These are phyloP conservation scores for Colletotrichum simmondsii DNA, from an alignment of 2,329 filamentous ascomycete species.

Conservation along the genomic window DNA sequence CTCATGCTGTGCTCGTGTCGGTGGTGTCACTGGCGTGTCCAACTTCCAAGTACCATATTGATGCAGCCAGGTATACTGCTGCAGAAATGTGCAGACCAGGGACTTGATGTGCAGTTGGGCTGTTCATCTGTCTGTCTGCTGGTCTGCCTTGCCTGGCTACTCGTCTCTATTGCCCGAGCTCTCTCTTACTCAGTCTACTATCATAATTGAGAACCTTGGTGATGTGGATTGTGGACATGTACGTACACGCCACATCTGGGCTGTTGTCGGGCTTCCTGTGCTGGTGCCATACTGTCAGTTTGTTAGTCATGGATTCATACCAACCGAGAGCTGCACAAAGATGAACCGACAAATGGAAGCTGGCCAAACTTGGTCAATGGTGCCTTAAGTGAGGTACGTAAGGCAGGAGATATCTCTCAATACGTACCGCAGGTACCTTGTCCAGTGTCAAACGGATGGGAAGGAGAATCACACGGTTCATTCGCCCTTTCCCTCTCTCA, in stretches of 20 bases:
- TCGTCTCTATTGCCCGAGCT: not conserved
- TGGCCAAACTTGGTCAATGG: not conserved
- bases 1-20: constrained; percentile 12
- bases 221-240: not conserved
- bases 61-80: not conserved
- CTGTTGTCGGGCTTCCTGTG: not conserved
- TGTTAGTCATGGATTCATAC: not conserved
- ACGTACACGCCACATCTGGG: not conserved
- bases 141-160: not conserved
- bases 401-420: not conserved
- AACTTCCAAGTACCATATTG: not conserved
- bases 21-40: not conserved
- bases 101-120: no score
- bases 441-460: not conserved
- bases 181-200: not conserved
- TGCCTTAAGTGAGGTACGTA: not conserved
- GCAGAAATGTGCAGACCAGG: not conserved
- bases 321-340: not conserved
- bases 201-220: not conserved
- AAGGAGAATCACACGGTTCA: not conserved
- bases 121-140: no score
- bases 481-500: not conserved
- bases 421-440: not conserved
- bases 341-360: not conserved
- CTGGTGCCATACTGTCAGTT: not conserved